Evolutionary conservation across 495 filamentous ascomycete species (phyloP).

Genomic region (Neurospora pannonica): DNA sequence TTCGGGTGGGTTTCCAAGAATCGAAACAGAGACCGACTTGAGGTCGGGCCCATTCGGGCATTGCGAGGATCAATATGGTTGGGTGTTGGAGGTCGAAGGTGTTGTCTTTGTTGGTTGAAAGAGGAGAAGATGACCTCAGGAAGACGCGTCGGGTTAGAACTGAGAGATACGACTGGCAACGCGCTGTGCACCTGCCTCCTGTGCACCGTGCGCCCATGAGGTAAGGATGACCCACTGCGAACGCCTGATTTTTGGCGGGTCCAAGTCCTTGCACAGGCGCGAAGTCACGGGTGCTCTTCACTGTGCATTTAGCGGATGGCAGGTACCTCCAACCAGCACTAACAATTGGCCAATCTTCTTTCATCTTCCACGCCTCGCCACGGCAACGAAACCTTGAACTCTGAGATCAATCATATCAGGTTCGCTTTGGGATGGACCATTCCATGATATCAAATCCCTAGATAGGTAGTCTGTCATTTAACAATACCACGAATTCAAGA

Average conservation of each 20-base stretch:
- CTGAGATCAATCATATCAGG: background rate
- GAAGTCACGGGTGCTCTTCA: background rate
- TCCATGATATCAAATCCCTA: background rate
- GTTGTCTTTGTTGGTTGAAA: background rate
- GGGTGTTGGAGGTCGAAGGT: background rate
- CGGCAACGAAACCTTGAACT: background rate
- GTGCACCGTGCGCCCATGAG: background rate
- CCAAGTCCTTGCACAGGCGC: background rate
- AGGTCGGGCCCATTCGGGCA: slow-evolving; percentile 6
- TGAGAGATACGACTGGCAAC: background rate
- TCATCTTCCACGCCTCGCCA: background rate
- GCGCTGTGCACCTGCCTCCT: background rate
- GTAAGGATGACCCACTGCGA: background rate
- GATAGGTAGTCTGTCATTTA: background rate
- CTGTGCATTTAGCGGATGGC: background rate
- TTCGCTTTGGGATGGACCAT: background rate
- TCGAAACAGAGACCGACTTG: background rate
- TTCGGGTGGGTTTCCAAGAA: background rate
- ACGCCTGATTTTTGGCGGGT: background rate
- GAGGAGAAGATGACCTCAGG: background rate
- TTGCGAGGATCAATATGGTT: slow-evolving; percentile 12
- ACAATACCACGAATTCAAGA: background rate
- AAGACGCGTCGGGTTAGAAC: slow-evolving; percentile 8
- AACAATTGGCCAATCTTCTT: background rate
- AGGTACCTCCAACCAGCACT: background rate